Percentiles rank a stretch among this genome's conserved stretches.
Conservation (phyloP, 441 rosid genomes). For the Corymbia calophylla region DNA sequence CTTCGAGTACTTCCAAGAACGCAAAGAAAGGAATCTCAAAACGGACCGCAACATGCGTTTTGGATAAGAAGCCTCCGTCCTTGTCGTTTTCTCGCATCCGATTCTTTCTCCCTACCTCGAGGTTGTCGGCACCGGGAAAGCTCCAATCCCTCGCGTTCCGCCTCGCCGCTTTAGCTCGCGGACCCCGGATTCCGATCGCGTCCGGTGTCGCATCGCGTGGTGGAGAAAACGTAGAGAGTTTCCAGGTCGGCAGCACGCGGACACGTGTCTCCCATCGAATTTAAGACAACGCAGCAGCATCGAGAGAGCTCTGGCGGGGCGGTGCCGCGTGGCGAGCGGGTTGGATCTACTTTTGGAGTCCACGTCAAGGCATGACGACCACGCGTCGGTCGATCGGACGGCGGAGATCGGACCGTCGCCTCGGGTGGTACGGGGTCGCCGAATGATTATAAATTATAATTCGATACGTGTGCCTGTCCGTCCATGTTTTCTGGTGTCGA, state of each 20-base stretch:
- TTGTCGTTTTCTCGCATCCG: not conserved
- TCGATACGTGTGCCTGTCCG: not conserved
- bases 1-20: not conserved
- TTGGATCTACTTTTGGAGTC: not conserved
- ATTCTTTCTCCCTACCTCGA: not conserved
- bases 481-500: not conserved
- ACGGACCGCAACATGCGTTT: not conserved
- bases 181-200: not conserved
- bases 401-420: not conserved
- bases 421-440: not conserved
- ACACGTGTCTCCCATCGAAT: not conserved
- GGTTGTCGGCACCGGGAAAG: not conserved
- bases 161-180: not conserved
- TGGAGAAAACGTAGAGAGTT: not conserved
- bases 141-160: not conserved
- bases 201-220: not conserved
- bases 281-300: not conserved
- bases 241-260: not conserved
- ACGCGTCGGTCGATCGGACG: not conserved
- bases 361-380: not conserved
- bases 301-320: not conserved
- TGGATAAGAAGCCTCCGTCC: not conserved
- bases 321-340: not conserved
- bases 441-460: not conserved
- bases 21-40: not conserved